Conservation (phyloP, 2,329 filamentous ascomycete genomes). For the Apiospora sp. region DNA sequence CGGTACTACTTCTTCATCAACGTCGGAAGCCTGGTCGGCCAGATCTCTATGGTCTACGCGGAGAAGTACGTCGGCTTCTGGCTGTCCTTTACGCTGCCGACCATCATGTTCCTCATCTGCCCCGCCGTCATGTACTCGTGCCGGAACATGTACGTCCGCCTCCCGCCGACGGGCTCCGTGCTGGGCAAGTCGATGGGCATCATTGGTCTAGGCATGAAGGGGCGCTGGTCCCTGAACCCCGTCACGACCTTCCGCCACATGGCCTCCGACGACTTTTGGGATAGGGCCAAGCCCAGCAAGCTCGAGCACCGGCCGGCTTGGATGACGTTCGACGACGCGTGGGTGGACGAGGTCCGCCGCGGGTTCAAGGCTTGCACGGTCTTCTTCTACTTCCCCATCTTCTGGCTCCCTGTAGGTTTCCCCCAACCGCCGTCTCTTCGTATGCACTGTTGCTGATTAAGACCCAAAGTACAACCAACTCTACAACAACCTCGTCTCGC, state of each 20-base stretch:
- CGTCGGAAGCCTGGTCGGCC: conserved; percentile 66
- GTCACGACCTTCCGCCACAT: conserved; percentile 44
- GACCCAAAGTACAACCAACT: conserved; percentile 61
- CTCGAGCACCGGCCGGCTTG: conserved; percentile 66
- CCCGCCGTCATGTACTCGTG: conserved; percentile 68
- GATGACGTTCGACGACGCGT: conserved; percentile 86
- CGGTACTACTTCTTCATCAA: conserved; percentile 77
- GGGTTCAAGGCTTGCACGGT: conserved; percentile 75
- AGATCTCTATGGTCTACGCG: conserved; percentile 74
- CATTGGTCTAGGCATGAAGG: conserved; percentile 67
- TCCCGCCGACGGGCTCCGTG: conserved; percentile 52
- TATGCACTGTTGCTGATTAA: no score
- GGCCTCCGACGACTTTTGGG: conserved; percentile 67
- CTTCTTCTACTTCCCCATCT: conserved; percentile 74
- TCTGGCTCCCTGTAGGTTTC: conserved; percentile 57
- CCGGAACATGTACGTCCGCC: conserved; percentile 66
- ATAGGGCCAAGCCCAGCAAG: conserved; percentile 71
- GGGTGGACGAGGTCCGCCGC: conserved; percentile 80
- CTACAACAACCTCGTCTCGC: conserved; percentile 67
- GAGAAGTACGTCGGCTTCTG: conserved; percentile 81
- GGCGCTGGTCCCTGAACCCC: conserved; percentile 68
- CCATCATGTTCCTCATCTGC: conserved; percentile 67
- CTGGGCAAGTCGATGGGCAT: conserved; percentile 69
- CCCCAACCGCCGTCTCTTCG: no score
- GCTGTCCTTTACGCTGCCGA: conserved; percentile 74